Percentiles rank a stretch among this genome's conserved stretches.
phyloP scores from a whole-genome alignment of 2,329 filamentous ascomycete genomes.

The Penicillium sp. region DNA sequence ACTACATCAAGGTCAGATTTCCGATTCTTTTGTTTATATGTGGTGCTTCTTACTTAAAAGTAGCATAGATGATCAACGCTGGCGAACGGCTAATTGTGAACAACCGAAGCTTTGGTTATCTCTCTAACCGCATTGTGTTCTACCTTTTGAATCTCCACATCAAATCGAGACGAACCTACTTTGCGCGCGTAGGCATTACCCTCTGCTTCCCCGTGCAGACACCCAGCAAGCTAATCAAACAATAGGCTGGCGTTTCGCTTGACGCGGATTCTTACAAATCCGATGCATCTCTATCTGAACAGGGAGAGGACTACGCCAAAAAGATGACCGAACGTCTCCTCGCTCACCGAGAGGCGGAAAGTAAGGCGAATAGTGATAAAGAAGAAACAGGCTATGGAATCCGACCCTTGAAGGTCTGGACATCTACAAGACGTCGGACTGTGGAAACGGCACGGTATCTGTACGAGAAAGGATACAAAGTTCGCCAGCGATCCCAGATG shows the following conservation, averaged over 20 bases:
- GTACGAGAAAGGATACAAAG: slow-evolving; percentile 71
- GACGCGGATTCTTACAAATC: slow-evolving; percentile 89
- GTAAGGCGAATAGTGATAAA: slow-evolving; percentile 59
- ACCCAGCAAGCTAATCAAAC: slow-evolving; percentile 11
- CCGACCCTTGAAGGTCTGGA: slow-evolving; percentile 86
- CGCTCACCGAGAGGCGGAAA: slow-evolving; percentile 76
- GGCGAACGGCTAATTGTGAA: slow-evolving; percentile 91
- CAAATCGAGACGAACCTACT: slow-evolving; percentile 89
- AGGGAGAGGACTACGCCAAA: slow-evolving; percentile 72
- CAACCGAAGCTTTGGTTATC: slow-evolving; percentile 92
- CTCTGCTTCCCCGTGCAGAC: not conserved
- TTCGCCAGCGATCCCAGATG: slow-evolving; percentile 90
- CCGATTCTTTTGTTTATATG: too few relatives aligned
- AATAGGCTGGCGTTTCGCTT: slow-evolving; percentile 67
- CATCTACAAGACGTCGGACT: slow-evolving; percentile 81
- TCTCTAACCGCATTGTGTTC: slow-evolving; percentile 95
- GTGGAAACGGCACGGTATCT: slow-evolving; percentile 83
- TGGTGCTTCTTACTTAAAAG: slow-evolving; percentile 10
- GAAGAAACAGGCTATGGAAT: slow-evolving; percentile 63
- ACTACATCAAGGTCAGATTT: slow-evolving; percentile 78
- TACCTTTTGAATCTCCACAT: slow-evolving; percentile 97
- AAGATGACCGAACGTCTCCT: slow-evolving; percentile 82
- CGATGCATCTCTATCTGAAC: slow-evolving; percentile 74
- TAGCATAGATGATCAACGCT: slow-evolving; percentile 79
- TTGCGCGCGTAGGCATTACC: slow-evolving; percentile 57